Evolutionary conservation across 139 green algal species (phyloP).

Genomic region (Pseudopediastrum boryanum): DNA sequence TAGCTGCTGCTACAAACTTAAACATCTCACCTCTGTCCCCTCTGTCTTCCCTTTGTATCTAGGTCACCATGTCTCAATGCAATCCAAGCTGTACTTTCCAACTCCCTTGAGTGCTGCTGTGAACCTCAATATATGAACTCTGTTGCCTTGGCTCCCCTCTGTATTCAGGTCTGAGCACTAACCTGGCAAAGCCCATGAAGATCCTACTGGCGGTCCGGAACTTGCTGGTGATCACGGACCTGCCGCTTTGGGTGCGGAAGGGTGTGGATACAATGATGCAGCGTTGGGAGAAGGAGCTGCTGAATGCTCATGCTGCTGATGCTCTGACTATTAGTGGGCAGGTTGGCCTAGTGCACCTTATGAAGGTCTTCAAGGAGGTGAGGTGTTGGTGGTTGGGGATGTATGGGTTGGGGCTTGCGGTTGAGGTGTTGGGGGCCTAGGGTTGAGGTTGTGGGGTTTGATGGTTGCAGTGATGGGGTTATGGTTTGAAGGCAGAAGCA

Average conservation of each 20-base stretch:
- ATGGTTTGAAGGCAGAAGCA: too few species aligned
- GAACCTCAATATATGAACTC: too few species aligned
- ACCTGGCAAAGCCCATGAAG: conserved; percentile 37
- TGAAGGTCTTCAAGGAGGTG: conserved; percentile 23
- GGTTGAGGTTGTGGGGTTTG: too few species aligned
- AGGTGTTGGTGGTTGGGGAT: neutral
- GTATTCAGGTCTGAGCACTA: neutral
- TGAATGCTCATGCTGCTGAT: conserved; percentile 23
- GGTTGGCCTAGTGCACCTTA: conserved; percentile 28
- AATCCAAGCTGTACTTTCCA: too few species aligned
- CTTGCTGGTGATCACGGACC: conserved; percentile 1
- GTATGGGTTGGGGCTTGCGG: neutral
- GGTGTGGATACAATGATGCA: neutral
- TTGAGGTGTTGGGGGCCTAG: neutral
- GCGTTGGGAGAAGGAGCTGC: conserved; percentile 16
- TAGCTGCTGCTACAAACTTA: too few species aligned
- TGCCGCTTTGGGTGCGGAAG: conserved; percentile 23
- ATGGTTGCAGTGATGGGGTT: too few species aligned
- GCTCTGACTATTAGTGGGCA: neutral
- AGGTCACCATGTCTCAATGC: too few species aligned
- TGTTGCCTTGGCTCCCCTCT: too few species aligned
- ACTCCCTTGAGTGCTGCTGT: too few species aligned
- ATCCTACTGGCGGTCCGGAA: conserved; percentile 20
- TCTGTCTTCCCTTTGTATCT: too few species aligned
- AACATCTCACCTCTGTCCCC: too few species aligned